Evolutionary conservation across 1,284 basidiomycete genomes (phyloP).

Genomic region (Tetrapyrgos nigripes): DNA sequence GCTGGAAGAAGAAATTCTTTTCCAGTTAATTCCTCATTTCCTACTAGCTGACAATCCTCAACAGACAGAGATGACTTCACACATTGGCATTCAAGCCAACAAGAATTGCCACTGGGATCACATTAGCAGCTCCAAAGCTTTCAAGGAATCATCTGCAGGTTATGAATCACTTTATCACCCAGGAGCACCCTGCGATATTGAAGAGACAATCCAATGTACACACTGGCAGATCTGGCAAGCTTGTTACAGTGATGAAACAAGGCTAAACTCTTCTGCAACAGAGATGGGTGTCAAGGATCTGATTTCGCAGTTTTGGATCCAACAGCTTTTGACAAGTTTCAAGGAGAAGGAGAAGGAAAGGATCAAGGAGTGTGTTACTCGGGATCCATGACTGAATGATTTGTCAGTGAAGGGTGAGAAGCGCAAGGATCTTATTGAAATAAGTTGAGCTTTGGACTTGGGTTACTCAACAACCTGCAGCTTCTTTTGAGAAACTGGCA

Average conservation of each 20-base stretch:
- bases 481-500: slow-evolving; percentile 13
- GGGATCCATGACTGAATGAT: not conserved
- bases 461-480: slow-evolving; percentile 22
- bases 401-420: not conserved
- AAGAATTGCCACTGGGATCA: slow-evolving; percentile 28
- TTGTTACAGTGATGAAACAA: slow-evolving; percentile 19
- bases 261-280: slow-evolving; percentile 17
- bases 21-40: slow-evolving; percentile 2
- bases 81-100: slow-evolving; percentile 32
- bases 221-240: slow-evolving; percentile 26
- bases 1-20: slow-evolving; percentile 7
- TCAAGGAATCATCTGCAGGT: slow-evolving; percentile 27
- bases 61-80: slow-evolving; percentile 17
- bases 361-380: not conserved
- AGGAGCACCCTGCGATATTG: slow-evolving; percentile 13
- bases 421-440: not conserved
- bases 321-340: slow-evolving; percentile 22
- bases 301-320: slow-evolving; percentile 32
- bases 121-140: slow-evolving; percentile 25
- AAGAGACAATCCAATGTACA: slow-evolving; percentile 16
- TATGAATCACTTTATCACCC: slow-evolving; percentile 22
- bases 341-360: slow-evolving; percentile 15
- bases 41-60: slow-evolving; percentile 20
- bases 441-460: slow-evolving; percentile 20
- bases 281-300: slow-evolving; percentile 35